These are phyloP conservation scores for Trametes elegans DNA, from an alignment of 768 basidiomycete species.

Conservation along the genomic window DNA sequence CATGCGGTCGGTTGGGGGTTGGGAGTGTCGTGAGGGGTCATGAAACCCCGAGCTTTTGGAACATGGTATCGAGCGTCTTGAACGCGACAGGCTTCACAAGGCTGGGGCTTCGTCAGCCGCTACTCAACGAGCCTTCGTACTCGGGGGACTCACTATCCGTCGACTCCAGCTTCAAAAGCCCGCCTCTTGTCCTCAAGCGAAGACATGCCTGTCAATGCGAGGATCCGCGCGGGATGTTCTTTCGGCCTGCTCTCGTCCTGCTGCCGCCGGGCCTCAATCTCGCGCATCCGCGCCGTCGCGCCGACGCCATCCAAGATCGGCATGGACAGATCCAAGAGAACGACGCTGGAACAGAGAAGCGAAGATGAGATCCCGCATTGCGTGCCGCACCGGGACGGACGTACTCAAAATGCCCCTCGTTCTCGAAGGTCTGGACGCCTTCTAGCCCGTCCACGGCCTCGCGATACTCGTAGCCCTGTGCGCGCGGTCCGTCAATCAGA, in stretches of 20 bases:
- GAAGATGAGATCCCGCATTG: neutral
- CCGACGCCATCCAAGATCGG: conserved; percentile 89
- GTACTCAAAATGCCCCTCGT: conserved; percentile 84
- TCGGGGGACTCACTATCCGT: conserved; percentile 79
- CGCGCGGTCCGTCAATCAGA: neutral
- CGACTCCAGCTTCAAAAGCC: conserved; percentile 91
- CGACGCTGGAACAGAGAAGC: conserved; percentile 51
- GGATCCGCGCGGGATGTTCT: conserved; percentile 48
- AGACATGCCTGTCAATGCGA: conserved; percentile 92
- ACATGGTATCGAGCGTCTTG: conserved; percentile 84
- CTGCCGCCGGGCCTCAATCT: conserved; percentile 53
- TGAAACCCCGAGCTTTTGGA: conserved; percentile 61
- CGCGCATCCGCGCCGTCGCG: conserved; percentile 80
- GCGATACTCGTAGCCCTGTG: conserved; percentile 66
- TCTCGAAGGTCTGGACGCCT: conserved; percentile 72
- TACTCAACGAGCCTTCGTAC: too few species aligned
- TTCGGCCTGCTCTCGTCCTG: conserved; percentile 22
- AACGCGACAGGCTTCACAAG: conserved; percentile 96
- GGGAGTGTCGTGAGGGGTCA: conserved; percentile 27
- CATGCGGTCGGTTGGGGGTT: neutral
- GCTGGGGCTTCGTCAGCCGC: conserved; percentile 37
- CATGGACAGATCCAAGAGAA: conserved; percentile 90
- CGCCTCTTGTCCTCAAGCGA: conserved; percentile 88
- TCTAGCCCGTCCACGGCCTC: conserved; percentile 85
- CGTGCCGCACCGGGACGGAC: conserved; percentile 29